Base-by-base conservation (phyloP, 768 basidiomycete species). In the Termitomyces eurrhizus region DNA sequence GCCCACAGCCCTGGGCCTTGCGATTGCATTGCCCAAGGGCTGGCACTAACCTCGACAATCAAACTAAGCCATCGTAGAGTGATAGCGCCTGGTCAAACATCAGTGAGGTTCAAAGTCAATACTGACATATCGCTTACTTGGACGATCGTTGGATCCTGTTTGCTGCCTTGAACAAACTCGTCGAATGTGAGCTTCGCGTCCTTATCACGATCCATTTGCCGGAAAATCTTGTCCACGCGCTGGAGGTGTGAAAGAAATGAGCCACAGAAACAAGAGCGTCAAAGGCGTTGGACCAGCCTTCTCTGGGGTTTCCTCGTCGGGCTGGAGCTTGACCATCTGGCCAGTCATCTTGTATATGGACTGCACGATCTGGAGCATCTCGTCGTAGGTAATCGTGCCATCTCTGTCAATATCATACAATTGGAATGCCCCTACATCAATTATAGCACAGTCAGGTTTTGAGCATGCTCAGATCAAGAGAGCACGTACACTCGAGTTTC, bases 311-410 rank as follows among this genome's bases (percentile, higher is more conserved):
- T 98, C 95, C 75, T 99, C 97, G 71, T 98, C 97, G 44, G 88
- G 80, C n/a, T 97, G 95, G 24, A 98, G 85, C 73, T 95, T 95
- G 64, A 98, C 96, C 95, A 98, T 98, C 74, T 95, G 88, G 21
- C 97, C 97, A 4, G 97, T 98, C 97, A 99, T 98, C 84, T 96
- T 98, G 83, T 98, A 99, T 77, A 99, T 99, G 49, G 93, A 90
- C 68, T 90, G 86, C 9, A 99, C 97, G 72, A 99, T 99, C 78
- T 93, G 88, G 36, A 98, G 87, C 97, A 99, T 99, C 78, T 99
- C 97, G 70, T 95, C 89, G 75, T 98, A 98, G 44, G 97, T 97
- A 78, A 99, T 98, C 67, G 85, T 90, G 9, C 97, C 97, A 71
- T 99, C 97, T 67, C 93, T 93, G 78, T 99, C 93, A 68, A 99